Base-by-base conservation (phyloP, 176 grass and related monocot genomes). In the Avena atlantica region DNA sequence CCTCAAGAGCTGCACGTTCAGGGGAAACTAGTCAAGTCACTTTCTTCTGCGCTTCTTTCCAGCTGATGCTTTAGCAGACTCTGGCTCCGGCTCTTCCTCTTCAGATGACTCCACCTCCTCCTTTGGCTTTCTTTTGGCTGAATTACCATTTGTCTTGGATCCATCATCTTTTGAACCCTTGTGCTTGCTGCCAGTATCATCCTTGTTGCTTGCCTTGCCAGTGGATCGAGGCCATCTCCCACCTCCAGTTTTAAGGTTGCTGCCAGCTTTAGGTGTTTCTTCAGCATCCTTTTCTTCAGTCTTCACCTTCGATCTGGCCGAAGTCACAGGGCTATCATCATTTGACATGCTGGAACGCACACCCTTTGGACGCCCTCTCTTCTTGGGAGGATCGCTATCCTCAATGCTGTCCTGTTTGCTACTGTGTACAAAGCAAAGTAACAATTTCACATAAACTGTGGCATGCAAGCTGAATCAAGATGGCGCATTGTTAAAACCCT, bases 361-460 rank as follows among this genome's bases (percentile, higher is more conserved):
- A 66, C 23, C 68, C 86, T 92, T 95, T 45, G 88, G 86, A 81
- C 86, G 78, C 57, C 93, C 93, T 77, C 83, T 92, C 36, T 84
- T 84, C 85, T 88, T 92, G 8, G 83, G 71, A 68, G 36, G 71
- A 82, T 91, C 68, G 3, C 58, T 45, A 40, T 34, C 58, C 63
- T 59, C 86, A 72, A 13, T 63, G 59, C 62, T 51, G 47, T 21
- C 40, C 31, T 85, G 51, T 56, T 87, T 81, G 34, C 66, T 86
- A 72, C 79, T 86, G 53, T 49, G 60, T 2, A 55, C 3, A 81
- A 34, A 81, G 29, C 25, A 75, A 58, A 52, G 47, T 3, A 67
- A 16, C 25, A 76, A 36, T 81, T 88, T 80, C 15, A 61, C 14
- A 21, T 85, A 88, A 77, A 29, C 20, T 75, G 25, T 23, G 8